Evolutionary conservation across 75 land plant genomes (phyloP).

Genomic region (Sequoiadendron giganteum): DNA sequence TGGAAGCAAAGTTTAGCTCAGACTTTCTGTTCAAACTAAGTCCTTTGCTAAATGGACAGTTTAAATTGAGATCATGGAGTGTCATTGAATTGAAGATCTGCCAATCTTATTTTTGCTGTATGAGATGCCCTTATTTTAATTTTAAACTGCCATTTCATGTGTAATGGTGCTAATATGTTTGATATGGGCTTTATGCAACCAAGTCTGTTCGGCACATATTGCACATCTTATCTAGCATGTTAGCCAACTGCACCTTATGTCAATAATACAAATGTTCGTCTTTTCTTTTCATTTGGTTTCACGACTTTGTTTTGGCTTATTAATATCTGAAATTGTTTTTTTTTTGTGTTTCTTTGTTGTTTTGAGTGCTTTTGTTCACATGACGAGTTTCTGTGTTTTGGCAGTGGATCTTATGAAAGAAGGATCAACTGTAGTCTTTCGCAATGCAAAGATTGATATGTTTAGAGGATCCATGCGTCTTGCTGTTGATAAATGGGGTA

Average conservation of each 20-base stretch:
- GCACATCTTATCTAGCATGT: background rate
- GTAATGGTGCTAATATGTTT: background rate
- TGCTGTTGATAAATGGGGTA: conserved; percentile 85
- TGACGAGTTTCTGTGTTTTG: background rate
- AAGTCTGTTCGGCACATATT: background rate
- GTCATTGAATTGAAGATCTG: background rate
- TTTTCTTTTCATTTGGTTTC: background rate
- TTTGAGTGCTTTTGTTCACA: background rate
- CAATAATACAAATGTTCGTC: background rate
- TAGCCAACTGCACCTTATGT: background rate
- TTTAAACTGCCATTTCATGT: background rate
- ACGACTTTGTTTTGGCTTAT: background rate
- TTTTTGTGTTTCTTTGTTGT: background rate
- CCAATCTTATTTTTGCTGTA: background rate
- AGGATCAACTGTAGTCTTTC: conserved; percentile 53
- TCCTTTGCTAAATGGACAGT: background rate
- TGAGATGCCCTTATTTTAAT: background rate
- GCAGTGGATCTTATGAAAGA: conserved; percentile 78
- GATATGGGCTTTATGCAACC: background rate
- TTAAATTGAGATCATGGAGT: background rate
- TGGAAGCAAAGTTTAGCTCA: background rate
- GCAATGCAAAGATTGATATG: conserved; percentile 90
- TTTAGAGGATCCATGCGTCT: conserved; percentile 82
- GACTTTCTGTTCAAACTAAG: background rate
- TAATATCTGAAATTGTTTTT: background rate